Base-by-base conservation (phyloP, 495 filamentous ascomycete genomes). In the Rusavskia elegans region DNA sequence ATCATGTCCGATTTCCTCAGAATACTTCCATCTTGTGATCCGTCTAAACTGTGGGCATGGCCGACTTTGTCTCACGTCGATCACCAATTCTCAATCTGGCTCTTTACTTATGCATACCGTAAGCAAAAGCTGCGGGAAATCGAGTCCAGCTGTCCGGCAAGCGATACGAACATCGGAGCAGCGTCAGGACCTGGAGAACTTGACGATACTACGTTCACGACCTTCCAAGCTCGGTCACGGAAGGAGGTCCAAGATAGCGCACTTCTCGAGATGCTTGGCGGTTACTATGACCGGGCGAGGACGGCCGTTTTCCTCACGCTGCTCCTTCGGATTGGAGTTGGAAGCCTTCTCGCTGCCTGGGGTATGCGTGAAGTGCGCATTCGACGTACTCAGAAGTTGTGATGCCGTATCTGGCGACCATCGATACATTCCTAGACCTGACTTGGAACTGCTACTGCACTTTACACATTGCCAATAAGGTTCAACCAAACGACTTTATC, bases 1-100 rank as follows among this genome's bases (percentile, higher is more conserved):
- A 74, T 89, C 27, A 55, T 86, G 30, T 75, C 78, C 25, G 85
- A 89, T 63, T 82, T 88, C 55, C 68, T 87, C 38, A 81, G 87
- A 46, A 71, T 83, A 61, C 67, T 86, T 13, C 83, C 82, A 5
- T 76, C 78, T 13, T 70, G 82, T 53, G 78, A 74, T 29, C 74
- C 80, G 0, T 67, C 83, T 5, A 65, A 74, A 40, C 52, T 83
- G 27, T 88, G 82, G 82, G 71, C 71, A 19, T 86, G 82, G 59
- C 85, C 85, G 0, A 86, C 81, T 9, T 88, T 88, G 61, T 83
- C 83, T 2, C 68, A 79, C 5, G 71, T 68, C 37, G 84, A 87
- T 63, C 64, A 87, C 8, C 68, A 74, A 3, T 62, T 80, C 39
- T 66, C 80, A 36, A 69, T 85, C 30, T 79, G 74, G 65, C 48